Conservation (phyloP, 306 rosid genomes). For the Biancaea sappan region DNA sequence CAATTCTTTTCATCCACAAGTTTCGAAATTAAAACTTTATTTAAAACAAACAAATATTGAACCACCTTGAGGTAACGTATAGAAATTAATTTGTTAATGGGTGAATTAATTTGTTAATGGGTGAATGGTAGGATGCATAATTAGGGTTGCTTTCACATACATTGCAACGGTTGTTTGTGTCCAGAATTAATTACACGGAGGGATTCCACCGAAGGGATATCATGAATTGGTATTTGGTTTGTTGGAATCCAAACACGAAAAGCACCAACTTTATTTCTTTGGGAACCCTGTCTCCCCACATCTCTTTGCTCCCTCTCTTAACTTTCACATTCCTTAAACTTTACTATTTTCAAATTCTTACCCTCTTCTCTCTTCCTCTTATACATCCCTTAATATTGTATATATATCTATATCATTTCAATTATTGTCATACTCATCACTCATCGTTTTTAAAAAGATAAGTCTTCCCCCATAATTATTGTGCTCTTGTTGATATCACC, state of each 20-base stretch:
- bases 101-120: too few species aligned
- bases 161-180: too few species aligned
- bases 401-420: neutral
- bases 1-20: too few species aligned
- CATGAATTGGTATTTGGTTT: too few species aligned
- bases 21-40: too few species aligned
- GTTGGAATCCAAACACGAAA: constrained; percentile 77
- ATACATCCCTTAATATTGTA: neutral
- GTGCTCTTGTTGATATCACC: too few species aligned
- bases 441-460: neutral
- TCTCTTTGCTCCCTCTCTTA: constrained; percentile 16
- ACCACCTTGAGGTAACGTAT: too few species aligned
- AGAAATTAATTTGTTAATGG: too few species aligned
- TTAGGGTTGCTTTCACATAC: neutral
- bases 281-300: constrained; percentile 30
- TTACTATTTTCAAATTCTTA: neutral
- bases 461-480: neutral
- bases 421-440: neutral
- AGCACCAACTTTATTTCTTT: constrained; percentile 64
- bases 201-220: constrained; percentile 62
- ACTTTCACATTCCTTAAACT: neutral
- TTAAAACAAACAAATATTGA: too few species aligned
- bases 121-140: too few species aligned
- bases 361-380: too few species aligned
- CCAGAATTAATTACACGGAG: constrained; percentile 46